phyloP scores from a whole-genome alignment of 2,329 filamentous ascomycete species.

The Aspergillus candidus region DNA sequence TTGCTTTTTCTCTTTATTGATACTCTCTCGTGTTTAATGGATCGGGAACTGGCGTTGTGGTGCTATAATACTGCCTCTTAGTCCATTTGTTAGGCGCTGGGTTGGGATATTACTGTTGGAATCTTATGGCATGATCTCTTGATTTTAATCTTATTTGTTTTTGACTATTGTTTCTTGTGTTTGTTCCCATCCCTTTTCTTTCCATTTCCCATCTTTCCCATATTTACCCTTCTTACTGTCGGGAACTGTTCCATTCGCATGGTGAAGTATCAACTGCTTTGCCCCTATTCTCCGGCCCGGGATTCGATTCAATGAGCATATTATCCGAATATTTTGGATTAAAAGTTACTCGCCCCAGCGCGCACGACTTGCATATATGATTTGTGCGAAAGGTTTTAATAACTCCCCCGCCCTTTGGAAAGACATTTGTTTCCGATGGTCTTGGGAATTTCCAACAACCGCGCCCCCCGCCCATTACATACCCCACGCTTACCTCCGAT shows the following conservation, averaged over 20 bases:
- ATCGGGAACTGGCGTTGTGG: conserved; percentile 18
- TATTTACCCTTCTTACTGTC: conserved; percentile 2
- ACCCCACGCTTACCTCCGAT: no score
- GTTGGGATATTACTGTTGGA: conserved; percentile 14
- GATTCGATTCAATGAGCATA: conserved; percentile 11
- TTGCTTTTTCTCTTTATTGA: conserved; percentile 10
- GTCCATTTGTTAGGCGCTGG: conserved; percentile 18
- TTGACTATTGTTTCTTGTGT: conserved; percentile 10
- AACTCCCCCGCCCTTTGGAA: conserved; percentile 6
- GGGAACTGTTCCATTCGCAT: conserved; percentile 12
- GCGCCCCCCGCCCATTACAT: no score
- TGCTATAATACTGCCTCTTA: conserved; percentile 10
- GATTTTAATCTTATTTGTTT: conserved; percentile 3
- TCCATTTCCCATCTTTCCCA: conserved; percentile 4
- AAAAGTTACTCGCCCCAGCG: conserved; percentile 17
- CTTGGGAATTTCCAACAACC: no score
- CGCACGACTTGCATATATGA: conserved; percentile 14
- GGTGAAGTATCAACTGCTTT: conserved; percentile 7
- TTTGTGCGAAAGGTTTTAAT: conserved; percentile 16
- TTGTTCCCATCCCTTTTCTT: conserved; percentile 7
- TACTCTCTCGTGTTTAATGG: conserved; percentile 12
- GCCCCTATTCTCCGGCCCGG: conserved; percentile 6
- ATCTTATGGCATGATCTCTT: conserved; percentile 17
- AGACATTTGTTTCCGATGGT: no score
- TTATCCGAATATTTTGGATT: conserved; percentile 11